phyloP scores from a whole-genome alignment of 352 stramenopile genomes.

The Globisporangium polare region DNA sequence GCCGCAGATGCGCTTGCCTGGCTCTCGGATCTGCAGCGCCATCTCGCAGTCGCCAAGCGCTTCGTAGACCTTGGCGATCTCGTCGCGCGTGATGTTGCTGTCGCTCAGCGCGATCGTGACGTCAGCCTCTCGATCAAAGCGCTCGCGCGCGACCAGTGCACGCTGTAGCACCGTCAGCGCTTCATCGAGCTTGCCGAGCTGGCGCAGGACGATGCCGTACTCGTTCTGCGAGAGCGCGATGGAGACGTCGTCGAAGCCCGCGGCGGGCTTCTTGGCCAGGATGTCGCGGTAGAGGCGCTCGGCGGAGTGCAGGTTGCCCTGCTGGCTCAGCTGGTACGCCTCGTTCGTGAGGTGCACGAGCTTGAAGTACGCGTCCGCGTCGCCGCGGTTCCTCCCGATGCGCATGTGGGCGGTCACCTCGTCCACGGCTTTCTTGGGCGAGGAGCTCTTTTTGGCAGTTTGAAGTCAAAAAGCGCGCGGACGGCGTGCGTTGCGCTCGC shows the following conservation, averaged over 20 bases:
- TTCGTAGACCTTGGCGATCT: conserved; percentile 68
- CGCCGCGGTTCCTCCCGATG: conserved; percentile 23
- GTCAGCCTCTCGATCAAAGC: conserved; percentile 23
- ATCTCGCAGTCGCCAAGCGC: conserved; percentile 46
- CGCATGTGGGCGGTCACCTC: conserved; percentile 19
- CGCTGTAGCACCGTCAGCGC: conserved; percentile 38
- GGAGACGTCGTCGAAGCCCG: conserved; percentile 56
- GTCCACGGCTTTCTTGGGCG: neutral
- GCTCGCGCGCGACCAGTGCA: conserved; percentile 45
- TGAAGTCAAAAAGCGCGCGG: neutral
- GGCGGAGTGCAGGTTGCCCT: conserved; percentile 32
- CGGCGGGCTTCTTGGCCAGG: conserved; percentile 33
- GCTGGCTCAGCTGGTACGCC: conserved; percentile 33
- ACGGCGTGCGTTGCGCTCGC: too few species aligned
- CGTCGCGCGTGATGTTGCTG: conserved; percentile 63
- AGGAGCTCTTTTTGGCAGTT: neutral
- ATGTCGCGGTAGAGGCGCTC: conserved; percentile 45
- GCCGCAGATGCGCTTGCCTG: conserved; percentile 47
- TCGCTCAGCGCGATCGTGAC: conserved; percentile 46
- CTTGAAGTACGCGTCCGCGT: conserved; percentile 42
- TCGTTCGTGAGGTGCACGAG: conserved; percentile 47
- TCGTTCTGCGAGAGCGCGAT: conserved; percentile 60
- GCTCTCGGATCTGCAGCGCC: conserved; percentile 37
- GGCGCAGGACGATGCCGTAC: conserved; percentile 44
- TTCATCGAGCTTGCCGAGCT: conserved; percentile 40